Percentiles rank a stretch among this genome's conserved stretches.
phyloP scores from a whole-genome alignment of 106 monocot genomes.

The Phalaenopsis equestris region DNA sequence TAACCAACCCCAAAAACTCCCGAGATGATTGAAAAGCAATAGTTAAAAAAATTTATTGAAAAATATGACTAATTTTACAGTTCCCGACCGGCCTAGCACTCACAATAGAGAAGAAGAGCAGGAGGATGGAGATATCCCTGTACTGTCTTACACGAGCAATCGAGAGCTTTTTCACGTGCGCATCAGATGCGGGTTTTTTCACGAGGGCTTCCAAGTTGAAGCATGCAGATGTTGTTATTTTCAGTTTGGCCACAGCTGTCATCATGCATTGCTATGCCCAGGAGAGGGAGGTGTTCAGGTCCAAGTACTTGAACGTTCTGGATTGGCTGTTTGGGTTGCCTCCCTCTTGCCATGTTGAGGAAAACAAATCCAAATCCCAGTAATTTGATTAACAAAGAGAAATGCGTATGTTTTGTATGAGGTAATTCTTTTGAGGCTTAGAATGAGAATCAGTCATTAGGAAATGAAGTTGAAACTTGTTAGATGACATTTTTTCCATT shows the following conservation, averaged over 20 bases:
- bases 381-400: neutral
- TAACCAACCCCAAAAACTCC: too few relatives aligned
- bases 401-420: too few relatives aligned
- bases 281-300: constrained; percentile 91
- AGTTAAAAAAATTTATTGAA: too few relatives aligned
- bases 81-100: constrained; percentile 81
- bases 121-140: constrained; percentile 85
- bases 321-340: constrained; percentile 99
- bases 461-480: too few relatives aligned
- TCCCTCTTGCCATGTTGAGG: constrained; percentile 14
- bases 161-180: constrained; percentile 90
- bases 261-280: constrained; percentile 98
- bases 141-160: constrained; percentile 85
- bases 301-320: constrained; percentile 94
- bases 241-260: constrained; percentile 79
- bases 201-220: constrained; percentile 55
- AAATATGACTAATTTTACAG: constrained; percentile 17
- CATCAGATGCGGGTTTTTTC: constrained; percentile 66
- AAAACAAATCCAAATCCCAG: neutral
- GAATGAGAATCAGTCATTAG: too few relatives aligned
- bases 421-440: too few relatives aligned
- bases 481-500: too few relatives aligned
- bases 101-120: constrained; percentile 89
- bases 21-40: too few relatives aligned
- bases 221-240: constrained; percentile 75